Evolutionary conservation across 2,329 filamentous ascomycete species (phyloP).

Genomic region (Fusarium sp.): DNA sequence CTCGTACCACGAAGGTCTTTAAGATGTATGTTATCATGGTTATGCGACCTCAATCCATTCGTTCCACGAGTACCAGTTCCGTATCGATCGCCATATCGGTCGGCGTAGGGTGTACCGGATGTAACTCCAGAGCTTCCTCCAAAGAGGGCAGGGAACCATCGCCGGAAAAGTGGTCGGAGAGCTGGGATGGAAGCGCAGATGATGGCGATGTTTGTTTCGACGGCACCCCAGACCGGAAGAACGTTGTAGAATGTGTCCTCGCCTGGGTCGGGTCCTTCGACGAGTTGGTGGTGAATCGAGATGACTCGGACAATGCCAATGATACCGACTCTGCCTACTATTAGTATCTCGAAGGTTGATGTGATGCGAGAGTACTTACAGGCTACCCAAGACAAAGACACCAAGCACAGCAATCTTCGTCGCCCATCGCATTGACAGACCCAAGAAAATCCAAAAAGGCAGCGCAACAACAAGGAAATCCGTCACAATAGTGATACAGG

Average conservation of each 20-base stretch:
- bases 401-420: conserved; percentile 55
- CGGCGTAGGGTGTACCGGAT: conserved; percentile 19
- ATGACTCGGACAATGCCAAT: conserved; percentile 52
- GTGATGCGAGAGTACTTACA: conserved; percentile 44
- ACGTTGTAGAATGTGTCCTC: conserved; percentile 45
- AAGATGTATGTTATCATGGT: conserved; percentile 34
- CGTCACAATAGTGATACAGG: conserved; percentile 56
- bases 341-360: not conserved
- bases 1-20: conserved; percentile 36
- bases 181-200: conserved; percentile 52
- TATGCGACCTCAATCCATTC: conserved; percentile 27
- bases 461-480: conserved; percentile 56
- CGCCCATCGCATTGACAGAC: conserved; percentile 53
- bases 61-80: conserved; percentile 36
- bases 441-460: conserved; percentile 56
- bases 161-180: conserved; percentile 51
- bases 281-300: conserved; percentile 43
- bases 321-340: conserved; percentile 47
- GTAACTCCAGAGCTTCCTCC: conserved; percentile 35
- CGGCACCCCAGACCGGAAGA: conserved; percentile 50
- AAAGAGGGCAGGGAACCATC: conserved; percentile 50
- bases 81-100: conserved; percentile 25
- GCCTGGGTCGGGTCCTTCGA: conserved; percentile 37
- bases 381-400: conserved; percentile 54
- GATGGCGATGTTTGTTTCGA: conserved; percentile 54